Conservation (phyloP, 331 rosid genomes). For the Erythrophleum ivorense region DNA sequence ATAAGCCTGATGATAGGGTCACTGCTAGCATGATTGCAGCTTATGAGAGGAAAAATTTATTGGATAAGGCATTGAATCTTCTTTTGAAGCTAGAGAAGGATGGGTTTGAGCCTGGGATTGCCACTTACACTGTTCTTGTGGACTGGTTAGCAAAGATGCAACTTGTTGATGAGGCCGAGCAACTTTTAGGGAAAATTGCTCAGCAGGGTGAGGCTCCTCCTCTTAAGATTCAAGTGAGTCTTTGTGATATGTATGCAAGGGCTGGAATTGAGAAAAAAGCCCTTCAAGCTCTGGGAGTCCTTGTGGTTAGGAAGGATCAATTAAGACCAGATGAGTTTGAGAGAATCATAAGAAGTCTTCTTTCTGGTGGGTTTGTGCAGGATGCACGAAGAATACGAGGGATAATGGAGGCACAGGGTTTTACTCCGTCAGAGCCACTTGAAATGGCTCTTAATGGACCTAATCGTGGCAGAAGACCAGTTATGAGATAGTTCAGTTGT, state of each 20-base stretch:
- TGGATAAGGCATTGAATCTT: conserved; percentile 76
- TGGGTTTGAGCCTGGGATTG: conserved; percentile 86
- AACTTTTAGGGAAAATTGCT: conserved; percentile 68
- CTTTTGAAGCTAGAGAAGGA: conserved; percentile 70
- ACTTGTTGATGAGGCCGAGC: conserved; percentile 84
- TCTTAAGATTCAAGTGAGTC: conserved; percentile 71
- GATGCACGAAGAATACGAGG: conserved; percentile 62
- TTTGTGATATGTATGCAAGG: conserved; percentile 81
- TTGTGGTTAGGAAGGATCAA: conserved; percentile 78
- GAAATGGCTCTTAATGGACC: conserved; percentile 34
- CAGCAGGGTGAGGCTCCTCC: conserved; percentile 79
- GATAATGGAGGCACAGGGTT: conserved; percentile 78
- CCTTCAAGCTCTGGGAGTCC: conserved; percentile 71
- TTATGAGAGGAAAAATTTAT: conserved; percentile 64
- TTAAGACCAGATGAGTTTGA: conserved; percentile 58
- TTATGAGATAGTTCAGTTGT: conserved; percentile 50
- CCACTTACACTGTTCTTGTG: conserved; percentile 79
- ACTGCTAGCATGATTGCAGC: conserved; percentile 83
- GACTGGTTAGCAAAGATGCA: conserved; percentile 86
- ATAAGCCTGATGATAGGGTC: conserved; percentile 80
- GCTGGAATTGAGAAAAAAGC: conserved; percentile 78
- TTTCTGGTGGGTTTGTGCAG: conserved; percentile 63
- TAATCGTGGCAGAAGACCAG: conserved; percentile 23
- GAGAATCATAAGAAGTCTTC: conserved; percentile 64
- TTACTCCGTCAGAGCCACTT: conserved; percentile 41